Percentiles rank a stretch among this genome's conserved stretches.
Evolutionary conservation across 2,329 filamentous ascomycete genomes (phyloP).

Genomic region (Scytalidium sp.): DNA sequence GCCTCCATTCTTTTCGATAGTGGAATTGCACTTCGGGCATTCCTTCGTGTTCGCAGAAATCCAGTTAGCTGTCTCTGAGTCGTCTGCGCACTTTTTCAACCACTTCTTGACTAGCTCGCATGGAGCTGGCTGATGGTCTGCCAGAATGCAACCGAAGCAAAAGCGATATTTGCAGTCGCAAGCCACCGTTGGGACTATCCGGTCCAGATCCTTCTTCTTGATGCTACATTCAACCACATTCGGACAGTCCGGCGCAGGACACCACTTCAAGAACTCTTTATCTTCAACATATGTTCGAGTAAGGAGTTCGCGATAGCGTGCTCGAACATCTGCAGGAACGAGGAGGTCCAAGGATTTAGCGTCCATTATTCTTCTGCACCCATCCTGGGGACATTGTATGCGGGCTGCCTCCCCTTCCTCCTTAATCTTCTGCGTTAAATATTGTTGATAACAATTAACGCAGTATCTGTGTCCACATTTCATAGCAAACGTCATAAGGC

Average conservation of each 20-base stretch:
- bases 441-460: conserved; percentile 87
- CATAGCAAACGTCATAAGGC: conserved; percentile 83
- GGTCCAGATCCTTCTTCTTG: conserved; percentile 82
- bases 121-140: conserved; percentile 90
- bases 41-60: conserved; percentile 99
- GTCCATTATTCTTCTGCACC: conserved; percentile 87
- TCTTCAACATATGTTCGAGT: conserved; percentile 97
- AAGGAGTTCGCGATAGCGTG: conserved; percentile 77
- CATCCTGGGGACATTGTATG: conserved; percentile 88
- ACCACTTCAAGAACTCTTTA: conserved; percentile 95
- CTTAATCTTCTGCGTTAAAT: conserved; percentile 87
- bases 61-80: conserved; percentile 98
- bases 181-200: conserved; percentile 83
- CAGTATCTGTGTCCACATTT: conserved; percentile 95
- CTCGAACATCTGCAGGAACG: conserved; percentile 52
- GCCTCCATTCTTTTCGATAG: conserved; percentile 97
- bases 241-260: conserved; percentile 93
- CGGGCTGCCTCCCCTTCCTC: conserved; percentile 93
- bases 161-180: conserved; percentile 85
- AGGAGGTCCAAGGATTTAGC: conserved; percentile 82
- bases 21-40: conserved; percentile 92
- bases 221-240: conserved; percentile 88
- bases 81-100: conserved; percentile 98
- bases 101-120: conserved; percentile 90
- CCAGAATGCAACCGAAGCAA: conserved; percentile 90